Conservation (phyloP, 75 land plant species). For the Larix kaempferi region DNA sequence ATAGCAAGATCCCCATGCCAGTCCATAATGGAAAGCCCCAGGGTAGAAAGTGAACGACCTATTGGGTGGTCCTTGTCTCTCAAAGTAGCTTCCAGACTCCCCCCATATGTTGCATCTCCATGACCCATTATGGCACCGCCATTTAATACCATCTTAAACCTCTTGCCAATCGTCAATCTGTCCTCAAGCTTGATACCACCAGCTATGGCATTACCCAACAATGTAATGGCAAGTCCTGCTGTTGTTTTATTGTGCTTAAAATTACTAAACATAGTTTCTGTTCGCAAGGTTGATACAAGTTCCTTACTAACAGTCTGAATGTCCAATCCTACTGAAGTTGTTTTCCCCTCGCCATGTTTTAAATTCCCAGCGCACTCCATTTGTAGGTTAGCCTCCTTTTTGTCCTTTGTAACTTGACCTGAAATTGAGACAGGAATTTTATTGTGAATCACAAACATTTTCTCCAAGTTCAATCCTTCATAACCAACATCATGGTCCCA, state of each 20-base stretch:
- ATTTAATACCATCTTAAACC: conserved; percentile 64
- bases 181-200: conserved; percentile 86
- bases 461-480: conserved; percentile 90
- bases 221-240: conserved; percentile 66
- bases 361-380: conserved; percentile 83
- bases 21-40: conserved; percentile 76
- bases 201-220: conserved; percentile 75
- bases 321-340: conserved; percentile 75
- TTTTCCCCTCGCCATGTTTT: conserved; percentile 82
- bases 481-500: conserved; percentile 99
- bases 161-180: conserved; percentile 71
- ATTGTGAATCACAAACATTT: conserved; percentile 45
- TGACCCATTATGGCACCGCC: conserved; percentile 76
- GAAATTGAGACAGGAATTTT: conserved; percentile 73
- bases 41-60: conserved; percentile 66
- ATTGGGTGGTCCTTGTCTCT: conserved; percentile 46
- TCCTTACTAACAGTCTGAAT: conserved; percentile 87
- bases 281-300: conserved; percentile 71
- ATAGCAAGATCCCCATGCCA: conserved; percentile 92
- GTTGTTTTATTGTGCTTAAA: conserved; percentile 74
- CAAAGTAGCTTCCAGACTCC: conserved; percentile 78
- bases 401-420: conserved; percentile 84
- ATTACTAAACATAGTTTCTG: conserved; percentile 84
- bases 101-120: conserved; percentile 86
- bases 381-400: conserved; percentile 87